phyloP scores from a whole-genome alignment of 2,329 filamentous ascomycete genomes.

The Verticillium longisporum region DNA sequence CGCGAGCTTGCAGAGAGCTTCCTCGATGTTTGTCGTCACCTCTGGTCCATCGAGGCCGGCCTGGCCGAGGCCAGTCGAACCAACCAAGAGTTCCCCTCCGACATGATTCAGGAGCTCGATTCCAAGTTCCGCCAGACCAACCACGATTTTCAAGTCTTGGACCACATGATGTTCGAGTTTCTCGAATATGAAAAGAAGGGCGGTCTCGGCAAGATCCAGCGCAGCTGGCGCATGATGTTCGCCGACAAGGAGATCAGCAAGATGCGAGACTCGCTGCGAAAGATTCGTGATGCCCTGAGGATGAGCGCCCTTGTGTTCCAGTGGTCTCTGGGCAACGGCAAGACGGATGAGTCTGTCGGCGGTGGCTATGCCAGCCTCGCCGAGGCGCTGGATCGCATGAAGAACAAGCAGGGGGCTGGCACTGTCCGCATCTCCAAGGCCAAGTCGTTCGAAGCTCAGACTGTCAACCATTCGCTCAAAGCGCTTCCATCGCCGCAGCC shows the following conservation, averaged over 20 bases:
- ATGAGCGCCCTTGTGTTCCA: conserved; percentile 60
- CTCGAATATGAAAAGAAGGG: conserved; percentile 57
- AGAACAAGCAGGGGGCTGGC: conserved; percentile 16
- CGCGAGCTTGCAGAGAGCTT: conserved; percentile 57
- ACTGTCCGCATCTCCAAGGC: conserved; percentile 17
- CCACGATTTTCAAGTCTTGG: conserved; percentile 55
- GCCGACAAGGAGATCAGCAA: conserved; percentile 54
- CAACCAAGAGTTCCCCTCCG: conserved; percentile 46
- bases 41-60: conserved; percentile 64
- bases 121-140: conserved; percentile 56
- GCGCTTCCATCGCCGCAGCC: background rate
- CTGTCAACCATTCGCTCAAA: background rate
- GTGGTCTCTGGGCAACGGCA: conserved; percentile 54
- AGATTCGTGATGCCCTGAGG: conserved; percentile 53
- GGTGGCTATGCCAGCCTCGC: conserved; percentile 63
- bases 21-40: conserved; percentile 57
- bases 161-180: conserved; percentile 55
- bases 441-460: conserved; percentile 18
- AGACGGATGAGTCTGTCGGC: conserved; percentile 53
- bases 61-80: conserved; percentile 45
- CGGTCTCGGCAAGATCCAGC: conserved; percentile 51
- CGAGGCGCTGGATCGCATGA: conserved; percentile 53
- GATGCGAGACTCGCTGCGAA: conserved; percentile 48
- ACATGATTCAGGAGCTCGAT: conserved; percentile 57
- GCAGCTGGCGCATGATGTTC: conserved; percentile 58